Conservation (phyloP, 768 basidiomycete genomes). For the Leccinum variicolor region DNA sequence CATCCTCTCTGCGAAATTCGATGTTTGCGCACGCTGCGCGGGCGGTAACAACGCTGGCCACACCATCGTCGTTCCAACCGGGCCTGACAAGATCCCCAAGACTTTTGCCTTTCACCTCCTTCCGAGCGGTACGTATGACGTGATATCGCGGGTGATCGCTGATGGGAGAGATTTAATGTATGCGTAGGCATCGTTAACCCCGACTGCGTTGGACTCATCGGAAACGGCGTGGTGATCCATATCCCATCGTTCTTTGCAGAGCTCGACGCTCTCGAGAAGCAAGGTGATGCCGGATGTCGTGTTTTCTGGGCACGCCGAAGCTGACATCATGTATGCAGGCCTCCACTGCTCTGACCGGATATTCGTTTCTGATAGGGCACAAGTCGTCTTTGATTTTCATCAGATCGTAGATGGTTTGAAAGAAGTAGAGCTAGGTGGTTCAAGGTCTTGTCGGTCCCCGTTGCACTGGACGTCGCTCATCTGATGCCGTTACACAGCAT, state of each 20-base stretch:
- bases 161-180: neutral
- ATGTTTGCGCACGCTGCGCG: slow-evolving; percentile 94
- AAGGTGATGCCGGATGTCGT: slow-evolving; percentile 51
- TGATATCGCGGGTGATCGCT: neutral
- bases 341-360: slow-evolving; percentile 81
- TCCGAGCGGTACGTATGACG: slow-evolving; percentile 66
- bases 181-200: slow-evolving; percentile 31
- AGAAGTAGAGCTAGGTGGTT: slow-evolving; percentile 93
- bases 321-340: slow-evolving; percentile 44
- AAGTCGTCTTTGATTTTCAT: slow-evolving; percentile 98
- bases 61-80: slow-evolving; percentile 84
- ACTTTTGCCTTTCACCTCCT: slow-evolving; percentile 95
- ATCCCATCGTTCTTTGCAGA: slow-evolving; percentile 93
- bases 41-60: slow-evolving; percentile 99
- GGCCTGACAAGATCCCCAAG: slow-evolving; percentile 66
- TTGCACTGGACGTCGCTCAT: neutral
- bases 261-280: slow-evolving; percentile 76
- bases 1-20: slow-evolving; percentile 84
- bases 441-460: slow-evolving; percentile 45
- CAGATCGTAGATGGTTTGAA: slow-evolving; percentile 99
- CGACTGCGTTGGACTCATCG: slow-evolving; percentile 81
- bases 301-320: neutral
- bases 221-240: slow-evolving; percentile 95
- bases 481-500: slow-evolving; percentile 50
- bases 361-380: slow-evolving; percentile 93